phyloP scores from a whole-genome alignment of 371 early-diverging fungal species.

The Zopfochytrium polystomum region DNA sequence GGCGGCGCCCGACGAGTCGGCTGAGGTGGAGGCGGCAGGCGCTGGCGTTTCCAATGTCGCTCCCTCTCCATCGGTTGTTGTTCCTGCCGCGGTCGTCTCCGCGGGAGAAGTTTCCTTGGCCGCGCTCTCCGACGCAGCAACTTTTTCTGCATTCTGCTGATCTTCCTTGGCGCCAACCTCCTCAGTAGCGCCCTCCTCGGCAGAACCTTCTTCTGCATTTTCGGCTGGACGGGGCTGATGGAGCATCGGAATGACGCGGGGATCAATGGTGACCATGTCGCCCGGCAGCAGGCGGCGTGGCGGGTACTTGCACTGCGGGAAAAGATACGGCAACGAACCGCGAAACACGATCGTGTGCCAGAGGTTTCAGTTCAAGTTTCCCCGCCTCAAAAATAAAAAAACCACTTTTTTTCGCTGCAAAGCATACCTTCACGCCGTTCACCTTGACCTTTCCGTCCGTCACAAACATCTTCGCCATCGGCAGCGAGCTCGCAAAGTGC shows the following conservation, averaged over 20 bases:
- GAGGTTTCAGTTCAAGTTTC: too few species aligned
- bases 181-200: slow-evolving; percentile 4
- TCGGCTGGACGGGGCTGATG: background rate
- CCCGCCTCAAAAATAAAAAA: too few species aligned
- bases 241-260: slow-evolving; percentile 71
- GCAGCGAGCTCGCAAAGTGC: slow-evolving; percentile 83
- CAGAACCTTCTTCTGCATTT: background rate
- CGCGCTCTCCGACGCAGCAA: background rate
- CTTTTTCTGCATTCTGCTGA: background rate
- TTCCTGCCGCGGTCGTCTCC: slow-evolving; percentile 4
- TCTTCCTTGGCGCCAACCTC: slow-evolving; percentile 1
- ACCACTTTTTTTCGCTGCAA: too few species aligned
- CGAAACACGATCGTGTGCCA: background rate
- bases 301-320: slow-evolving; percentile 55
- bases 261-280: slow-evolving; percentile 84
- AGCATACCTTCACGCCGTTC: slow-evolving; percentile 80
- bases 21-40: background rate
- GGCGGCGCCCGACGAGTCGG: background rate
- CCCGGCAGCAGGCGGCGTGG: slow-evolving; percentile 82
- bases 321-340: background rate
- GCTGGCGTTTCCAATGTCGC: background rate
- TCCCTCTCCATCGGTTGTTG: background rate
- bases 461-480: slow-evolving; percentile 78
- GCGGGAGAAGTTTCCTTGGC: background rate
- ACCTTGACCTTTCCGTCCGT: slow-evolving; percentile 84